Evolutionary conservation across 2,329 filamentous ascomycete species (phyloP), one percentile per base, ranked within the genome.

Genomic region (Dactylellina sp.): DNA sequence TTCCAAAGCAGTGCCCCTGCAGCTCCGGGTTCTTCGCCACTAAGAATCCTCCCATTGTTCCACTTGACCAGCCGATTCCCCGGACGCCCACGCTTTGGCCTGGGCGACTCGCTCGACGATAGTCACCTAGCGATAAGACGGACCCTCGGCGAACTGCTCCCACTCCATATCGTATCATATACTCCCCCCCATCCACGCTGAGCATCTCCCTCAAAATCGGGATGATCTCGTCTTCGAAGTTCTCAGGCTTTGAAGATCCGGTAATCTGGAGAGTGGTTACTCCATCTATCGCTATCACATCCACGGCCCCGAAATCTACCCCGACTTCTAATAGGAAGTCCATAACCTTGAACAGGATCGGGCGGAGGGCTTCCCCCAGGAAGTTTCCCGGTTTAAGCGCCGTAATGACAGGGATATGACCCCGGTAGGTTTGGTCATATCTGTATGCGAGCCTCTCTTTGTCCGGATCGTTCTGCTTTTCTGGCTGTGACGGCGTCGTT

Each of bases 291-390:
- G 5, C 22, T 44, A 59, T 44, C 9, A 59, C 37, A 59, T 59
- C 53, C 16, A 59, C 53, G 6, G 53, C 53, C 20, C 9, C 53
- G 37, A 59, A 25, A 59, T 59, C 53, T 46, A 59, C 37, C 20
- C 37, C 18, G 12, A 18, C 37, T 9, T 44, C 37, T 46, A 32
- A 7, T n/a, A 59, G 20, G 12, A 59, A 59, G 20, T 59, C 53
- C 53, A 59, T 59, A 18, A 59, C 37, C 46, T 59, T 25, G 39
- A 59, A 59, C n/a, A 59, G 22, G 12, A 59, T 59, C 20, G 37
- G 53, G 22, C 37, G 37, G 22, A 59, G 37, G 7, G 53, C 53
- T 46, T 59, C 37, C 37, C 37, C 53, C 24, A 59, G 14, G 39
- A 46, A 59, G 18, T 59, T 4, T 32, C 53, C 53, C 18, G 53